Percentiles rank a stretch among this genome's conserved stretches.
These are phyloP conservation scores for Blastocystis sp. DNA, from an alignment of 352 stramenopile species.

Conservation along the genomic window DNA sequence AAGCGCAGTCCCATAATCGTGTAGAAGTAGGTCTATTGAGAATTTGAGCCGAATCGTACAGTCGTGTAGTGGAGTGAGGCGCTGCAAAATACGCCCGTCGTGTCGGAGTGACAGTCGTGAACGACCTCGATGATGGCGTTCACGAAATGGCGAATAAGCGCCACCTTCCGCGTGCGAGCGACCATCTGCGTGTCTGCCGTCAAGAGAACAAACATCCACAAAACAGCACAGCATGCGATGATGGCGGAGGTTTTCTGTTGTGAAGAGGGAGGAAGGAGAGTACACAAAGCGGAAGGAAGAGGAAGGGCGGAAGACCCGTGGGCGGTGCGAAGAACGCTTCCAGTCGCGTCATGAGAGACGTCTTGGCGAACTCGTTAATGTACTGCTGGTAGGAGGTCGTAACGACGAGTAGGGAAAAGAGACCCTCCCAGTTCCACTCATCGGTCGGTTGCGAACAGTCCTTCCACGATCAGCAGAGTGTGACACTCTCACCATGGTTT, in stretches of 20 bases:
- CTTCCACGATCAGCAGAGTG: neutral
- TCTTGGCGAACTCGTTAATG: constrained; percentile 40
- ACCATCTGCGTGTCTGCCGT: neutral
- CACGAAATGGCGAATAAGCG: neutral
- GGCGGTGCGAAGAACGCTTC: neutral
- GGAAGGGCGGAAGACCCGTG: neutral
- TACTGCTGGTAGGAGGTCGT: neutral
- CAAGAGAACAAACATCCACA: constrained; percentile 25
- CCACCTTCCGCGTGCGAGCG: neutral
- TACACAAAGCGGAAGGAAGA: neutral
- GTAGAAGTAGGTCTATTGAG: constrained; percentile 1
- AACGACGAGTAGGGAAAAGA: constrained; percentile 19
- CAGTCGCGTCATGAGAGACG: neutral
- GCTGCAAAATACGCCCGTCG: neutral
- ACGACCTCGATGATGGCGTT: neutral
- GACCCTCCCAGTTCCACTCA: neutral
- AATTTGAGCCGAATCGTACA: neutral
- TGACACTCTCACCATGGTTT: neutral
- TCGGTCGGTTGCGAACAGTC: neutral
- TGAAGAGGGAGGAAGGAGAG: neutral
- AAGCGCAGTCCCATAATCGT: constrained; percentile 2
- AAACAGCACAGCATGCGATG: neutral
- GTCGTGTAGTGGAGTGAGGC: neutral
- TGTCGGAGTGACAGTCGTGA: neutral
- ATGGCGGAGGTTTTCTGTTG: neutral